Evolutionary conservation across 176 grass and related monocot genomes (phyloP).

Genomic region (Oryza punctata): DNA sequence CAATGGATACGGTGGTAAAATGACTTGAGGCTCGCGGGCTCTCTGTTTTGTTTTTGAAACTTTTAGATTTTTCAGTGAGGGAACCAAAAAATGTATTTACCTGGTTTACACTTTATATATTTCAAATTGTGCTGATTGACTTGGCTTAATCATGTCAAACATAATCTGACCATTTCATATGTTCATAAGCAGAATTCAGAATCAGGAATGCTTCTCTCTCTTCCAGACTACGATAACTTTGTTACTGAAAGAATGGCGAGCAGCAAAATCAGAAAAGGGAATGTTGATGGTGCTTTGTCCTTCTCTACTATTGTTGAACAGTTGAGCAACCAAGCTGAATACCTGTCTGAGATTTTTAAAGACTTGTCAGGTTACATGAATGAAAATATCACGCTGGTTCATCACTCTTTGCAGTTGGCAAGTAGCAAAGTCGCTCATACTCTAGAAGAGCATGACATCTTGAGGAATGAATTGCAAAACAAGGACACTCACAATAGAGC

Average conservation of each 20-base stretch:
- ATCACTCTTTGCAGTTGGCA: constrained; percentile 54
- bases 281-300: constrained; percentile 51
- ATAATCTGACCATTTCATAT: constrained; percentile 35
- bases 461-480: constrained; percentile 71
- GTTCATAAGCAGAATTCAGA: constrained; percentile 54
- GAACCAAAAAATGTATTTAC: neutral
- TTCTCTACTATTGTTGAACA: constrained; percentile 60
- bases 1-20: constrained; percentile 7
- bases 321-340: constrained; percentile 55
- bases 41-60: neutral
- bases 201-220: constrained; percentile 52
- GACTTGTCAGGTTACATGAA: constrained; percentile 69
- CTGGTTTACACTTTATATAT: neutral
- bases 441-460: constrained; percentile 56
- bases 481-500: constrained; percentile 54
- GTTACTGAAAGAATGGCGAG: constrained; percentile 49
- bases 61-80: neutral
- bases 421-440: constrained; percentile 61
- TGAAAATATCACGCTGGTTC: constrained; percentile 53
- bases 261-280: constrained; percentile 42
- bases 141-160: constrained; percentile 4
- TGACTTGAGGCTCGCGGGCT: neutral
- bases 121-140: constrained; percentile 22
- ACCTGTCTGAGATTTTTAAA: constrained; percentile 51
- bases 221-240: constrained; percentile 64